A percentile compares a stretch with the other conserved stretches of the same genome.
These are phyloP conservation scores for Talaromyces ruber DNA, from an alignment of 495 filamentous ascomycete genomes.

Conservation along the genomic window DNA sequence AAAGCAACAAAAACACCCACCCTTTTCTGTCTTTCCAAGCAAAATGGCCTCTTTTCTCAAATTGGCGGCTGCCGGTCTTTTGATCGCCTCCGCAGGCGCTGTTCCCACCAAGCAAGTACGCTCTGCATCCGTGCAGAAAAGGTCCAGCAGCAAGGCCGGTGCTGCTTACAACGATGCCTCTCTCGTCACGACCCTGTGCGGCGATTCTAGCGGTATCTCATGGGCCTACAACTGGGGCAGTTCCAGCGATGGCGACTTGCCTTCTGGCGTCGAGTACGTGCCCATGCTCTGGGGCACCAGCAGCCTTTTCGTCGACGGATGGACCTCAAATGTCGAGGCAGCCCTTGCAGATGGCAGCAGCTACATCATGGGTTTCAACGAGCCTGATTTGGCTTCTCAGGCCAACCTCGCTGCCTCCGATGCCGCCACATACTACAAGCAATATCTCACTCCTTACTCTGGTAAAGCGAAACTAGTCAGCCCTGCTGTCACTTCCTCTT, in stretches of 20 bases:
- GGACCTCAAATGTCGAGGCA: slow-evolving; percentile 47
- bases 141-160: slow-evolving; percentile 47
- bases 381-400: slow-evolving; percentile 63
- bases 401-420: slow-evolving; percentile 51
- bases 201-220: slow-evolving; percentile 14
- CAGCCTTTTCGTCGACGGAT: slow-evolving; percentile 42
- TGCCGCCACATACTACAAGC: slow-evolving; percentile 53
- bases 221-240: slow-evolving; percentile 82
- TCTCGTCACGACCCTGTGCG: slow-evolving; percentile 42
- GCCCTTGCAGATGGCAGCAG: slow-evolving; percentile 50
- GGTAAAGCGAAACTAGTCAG: slow-evolving; percentile 59
- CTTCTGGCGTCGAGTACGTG: slow-evolving; percentile 49
- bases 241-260: slow-evolving; percentile 24
- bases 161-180: slow-evolving; percentile 66
- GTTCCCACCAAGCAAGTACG: neutral
- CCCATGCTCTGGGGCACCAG: slow-evolving; percentile 66
- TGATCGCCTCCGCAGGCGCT: neutral
- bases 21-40: neutral
- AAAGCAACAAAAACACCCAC: neutral
- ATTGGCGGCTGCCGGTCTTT: neutral
- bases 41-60: neutral
- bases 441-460: slow-evolving; percentile 62
- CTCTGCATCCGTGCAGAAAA: neutral
- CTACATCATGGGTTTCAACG: slow-evolving; percentile 77
- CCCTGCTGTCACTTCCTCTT: slow-evolving; percentile 70